Evolutionary conservation across 495 filamentous ascomycete species (phyloP).

Genomic region (Talaromyces borbonicus): DNA sequence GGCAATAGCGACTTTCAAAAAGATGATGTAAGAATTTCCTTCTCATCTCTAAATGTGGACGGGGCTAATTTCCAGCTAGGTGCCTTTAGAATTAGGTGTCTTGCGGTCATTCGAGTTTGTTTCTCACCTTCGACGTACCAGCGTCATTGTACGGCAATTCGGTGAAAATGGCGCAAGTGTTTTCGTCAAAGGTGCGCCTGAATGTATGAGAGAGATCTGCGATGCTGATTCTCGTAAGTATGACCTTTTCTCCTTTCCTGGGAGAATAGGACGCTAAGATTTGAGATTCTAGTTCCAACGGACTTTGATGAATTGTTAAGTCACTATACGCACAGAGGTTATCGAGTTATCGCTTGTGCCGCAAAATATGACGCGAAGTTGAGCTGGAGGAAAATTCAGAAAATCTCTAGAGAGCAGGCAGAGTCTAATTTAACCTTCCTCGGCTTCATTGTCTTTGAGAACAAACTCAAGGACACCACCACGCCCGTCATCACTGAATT

Average conservation of each 20-base stretch:
- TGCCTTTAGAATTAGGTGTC: slow-evolving; percentile 68
- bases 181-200: slow-evolving; percentile 94
- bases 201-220: slow-evolving; percentile 93
- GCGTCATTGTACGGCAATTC: slow-evolving; percentile 83
- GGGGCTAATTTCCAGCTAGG: slow-evolving; percentile 25
- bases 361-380: slow-evolving; percentile 77
- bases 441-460: slow-evolving; percentile 98
- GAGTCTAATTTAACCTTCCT: slow-evolving; percentile 77
- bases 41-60: not conserved
- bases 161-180: slow-evolving; percentile 68
- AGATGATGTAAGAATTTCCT: slow-evolving; percentile 26
- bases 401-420: slow-evolving; percentile 76
- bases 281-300: slow-evolving; percentile 57
- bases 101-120: slow-evolving; percentile 90
- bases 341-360: slow-evolving; percentile 94
- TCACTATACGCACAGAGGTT: slow-evolving; percentile 91
- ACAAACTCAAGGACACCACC: slow-evolving; percentile 87
- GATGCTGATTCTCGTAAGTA: slow-evolving; percentile 62
- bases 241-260: not conserved
- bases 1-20: slow-evolving; percentile 43
- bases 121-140: slow-evolving; percentile 88
- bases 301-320: slow-evolving; percentile 83
- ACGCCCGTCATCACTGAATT: slow-evolving; percentile 71
- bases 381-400: slow-evolving; percentile 88
- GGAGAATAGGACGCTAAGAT: not conserved